These are phyloP conservation scores for Brassica napus DNA, from an alignment of 345 rosid genomes.

Conservation along the genomic window DNA sequence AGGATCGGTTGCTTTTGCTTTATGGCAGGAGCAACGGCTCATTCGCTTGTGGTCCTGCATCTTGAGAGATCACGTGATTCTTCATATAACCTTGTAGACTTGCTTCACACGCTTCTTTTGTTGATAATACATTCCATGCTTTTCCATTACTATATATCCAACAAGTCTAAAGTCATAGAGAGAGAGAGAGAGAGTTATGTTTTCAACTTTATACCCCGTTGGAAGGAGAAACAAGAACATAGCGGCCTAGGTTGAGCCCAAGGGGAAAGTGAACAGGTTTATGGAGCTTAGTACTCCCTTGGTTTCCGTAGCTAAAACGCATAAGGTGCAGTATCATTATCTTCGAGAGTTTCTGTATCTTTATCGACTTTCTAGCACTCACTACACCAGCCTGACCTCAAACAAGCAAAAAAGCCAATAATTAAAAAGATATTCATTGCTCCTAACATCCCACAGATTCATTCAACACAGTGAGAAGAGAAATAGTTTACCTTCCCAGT, in stretches of 20 bases:
- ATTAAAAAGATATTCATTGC: not conserved
- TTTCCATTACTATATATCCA: too few species aligned
- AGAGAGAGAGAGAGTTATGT: not conserved
- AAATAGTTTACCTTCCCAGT: conserved; percentile 69
- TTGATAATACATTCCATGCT: too few species aligned
- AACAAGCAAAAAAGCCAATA: conserved; percentile 2
- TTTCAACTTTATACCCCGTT: conserved; percentile 51
- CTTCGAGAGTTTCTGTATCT: conserved; percentile 81
- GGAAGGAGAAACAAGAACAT: conserved; percentile 63
- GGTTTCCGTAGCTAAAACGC: conserved; percentile 92
- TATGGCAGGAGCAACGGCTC: too few species aligned
- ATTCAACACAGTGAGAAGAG: not conserved
- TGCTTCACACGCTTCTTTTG: too few species aligned
- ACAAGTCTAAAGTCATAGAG: conserved; percentile 18
- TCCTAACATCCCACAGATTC: conserved; percentile 4
- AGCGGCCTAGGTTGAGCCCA: conserved; percentile 64
- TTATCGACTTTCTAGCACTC: conserved; percentile 74
- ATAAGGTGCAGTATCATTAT: conserved; percentile 87
- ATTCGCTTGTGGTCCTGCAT: too few species aligned
- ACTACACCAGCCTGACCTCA: conserved; percentile 64
- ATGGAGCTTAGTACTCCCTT: conserved; percentile 86
- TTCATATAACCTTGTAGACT: too few species aligned
- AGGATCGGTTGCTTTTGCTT: too few species aligned
- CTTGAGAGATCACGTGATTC: too few species aligned
- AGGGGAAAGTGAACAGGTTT: conserved; percentile 86